Evolutionary conservation across 2,329 filamentous ascomycete species (phyloP).

Genomic region (Aureobasidium namibiae): DNA sequence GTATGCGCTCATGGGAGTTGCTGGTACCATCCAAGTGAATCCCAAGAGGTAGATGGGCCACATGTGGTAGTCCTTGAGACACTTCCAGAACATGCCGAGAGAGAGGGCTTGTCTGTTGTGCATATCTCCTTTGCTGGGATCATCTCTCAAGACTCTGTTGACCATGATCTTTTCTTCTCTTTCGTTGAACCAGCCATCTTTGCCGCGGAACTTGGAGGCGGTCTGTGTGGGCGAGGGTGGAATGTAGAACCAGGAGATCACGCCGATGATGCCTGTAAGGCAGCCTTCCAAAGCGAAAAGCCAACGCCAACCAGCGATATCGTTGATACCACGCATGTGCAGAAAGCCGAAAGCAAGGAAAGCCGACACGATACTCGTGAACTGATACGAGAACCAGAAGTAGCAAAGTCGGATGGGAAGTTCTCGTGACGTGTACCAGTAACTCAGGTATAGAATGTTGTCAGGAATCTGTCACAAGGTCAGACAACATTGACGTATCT

Average conservation of each 20-base stretch:
- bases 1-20: constrained; percentile 30
- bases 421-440: constrained; percentile 67
- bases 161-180: constrained; percentile 62
- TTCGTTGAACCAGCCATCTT: constrained; percentile 59
- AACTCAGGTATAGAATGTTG: constrained; percentile 60
- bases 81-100: constrained; percentile 40
- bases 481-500: background rate
- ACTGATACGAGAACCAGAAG: constrained; percentile 62
- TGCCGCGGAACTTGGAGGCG: constrained; percentile 50
- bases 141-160: constrained; percentile 51
- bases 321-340: constrained; percentile 36
- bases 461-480: constrained; percentile 41
- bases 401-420: constrained; percentile 58
- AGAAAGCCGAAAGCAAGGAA: constrained; percentile 50
- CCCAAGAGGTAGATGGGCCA: constrained; percentile 48
- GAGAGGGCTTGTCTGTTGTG: constrained; percentile 50
- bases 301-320: constrained; percentile 50
- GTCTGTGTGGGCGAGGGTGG: constrained; percentile 57
- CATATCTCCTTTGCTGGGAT: constrained; percentile 50
- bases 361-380: constrained; percentile 47
- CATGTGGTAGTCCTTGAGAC: constrained; percentile 48
- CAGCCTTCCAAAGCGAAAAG: constrained; percentile 41
- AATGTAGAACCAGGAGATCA: constrained; percentile 51
- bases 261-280: constrained; percentile 47
- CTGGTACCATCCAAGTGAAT: constrained; percentile 33